phyloP scores from a whole-genome alignment of 2,329 filamentous ascomycete genomes.

The Metarhizium anisopliae region DNA sequence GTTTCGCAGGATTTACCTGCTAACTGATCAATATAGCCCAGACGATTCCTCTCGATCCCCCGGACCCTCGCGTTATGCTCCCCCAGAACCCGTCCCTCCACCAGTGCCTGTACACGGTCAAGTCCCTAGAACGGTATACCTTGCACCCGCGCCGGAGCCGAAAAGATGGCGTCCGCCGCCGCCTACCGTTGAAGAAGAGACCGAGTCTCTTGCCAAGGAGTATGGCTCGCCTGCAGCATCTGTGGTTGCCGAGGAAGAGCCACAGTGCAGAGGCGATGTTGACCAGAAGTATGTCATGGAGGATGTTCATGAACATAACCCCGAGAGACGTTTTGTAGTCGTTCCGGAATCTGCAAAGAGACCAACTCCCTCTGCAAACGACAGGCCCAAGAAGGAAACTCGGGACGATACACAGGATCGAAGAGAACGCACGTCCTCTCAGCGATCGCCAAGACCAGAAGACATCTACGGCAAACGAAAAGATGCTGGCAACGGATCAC shows the following conservation, averaged over 20 bases:
- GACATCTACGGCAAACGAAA: not conserved
- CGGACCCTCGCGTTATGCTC: constrained; percentile 4
- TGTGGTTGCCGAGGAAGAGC: constrained; percentile 38
- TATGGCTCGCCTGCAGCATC: constrained; percentile 28
- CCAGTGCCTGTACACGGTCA: constrained; percentile 7
- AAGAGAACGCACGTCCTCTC: not conserved
- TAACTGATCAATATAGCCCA: not conserved
- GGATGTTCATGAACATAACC: constrained; percentile 50
- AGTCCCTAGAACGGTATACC: constrained; percentile 6
- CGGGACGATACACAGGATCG: not conserved
- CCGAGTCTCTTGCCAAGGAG: constrained; percentile 52
- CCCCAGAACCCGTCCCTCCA: constrained; percentile 11
- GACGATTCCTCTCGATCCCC: constrained; percentile 11
- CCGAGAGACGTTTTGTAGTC: constrained; percentile 58
- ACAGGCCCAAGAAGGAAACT: not conserved
- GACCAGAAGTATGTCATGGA: constrained; percentile 62
- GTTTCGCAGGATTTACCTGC: not conserved
- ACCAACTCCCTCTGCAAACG: not conserved
- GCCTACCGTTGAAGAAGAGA: constrained; percentile 63
- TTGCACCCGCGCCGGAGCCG: constrained; percentile 5
- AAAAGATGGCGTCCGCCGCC: constrained; percentile 43
- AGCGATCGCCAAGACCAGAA: not conserved
- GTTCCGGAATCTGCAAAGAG: constrained; percentile 27
- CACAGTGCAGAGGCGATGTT: constrained; percentile 51
- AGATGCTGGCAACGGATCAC: constrained; percentile 3